Base-by-base conservation (phyloP, 2,329 filamentous ascomycete species). In the Apiospora malaysiana region DNA sequence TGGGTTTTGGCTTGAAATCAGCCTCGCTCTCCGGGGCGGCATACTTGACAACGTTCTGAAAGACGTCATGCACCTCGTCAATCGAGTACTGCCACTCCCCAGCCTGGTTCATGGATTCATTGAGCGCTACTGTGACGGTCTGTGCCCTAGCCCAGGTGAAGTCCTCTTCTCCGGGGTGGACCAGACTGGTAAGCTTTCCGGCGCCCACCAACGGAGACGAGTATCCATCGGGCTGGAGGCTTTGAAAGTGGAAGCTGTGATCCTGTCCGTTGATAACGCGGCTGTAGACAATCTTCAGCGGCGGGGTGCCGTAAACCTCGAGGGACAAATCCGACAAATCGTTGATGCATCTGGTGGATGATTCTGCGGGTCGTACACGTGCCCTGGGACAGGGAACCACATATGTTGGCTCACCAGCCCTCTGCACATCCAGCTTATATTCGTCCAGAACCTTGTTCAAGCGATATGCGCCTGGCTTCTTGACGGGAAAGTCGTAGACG, bases 251-350 rank as follows among this genome's bases (percentile, higher is more conserved):
- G 75, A 95, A 94, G 72, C 93, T 93, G 76, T 92, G 91, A 74
- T 97, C 91, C 74, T 93, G 92, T 72, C 91, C 90, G 76, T 98
- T 97, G 75, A 97, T 91, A 8, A 91, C 92, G 69, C 94, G 92
- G 77, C 94, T 96, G 82, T 99, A 99, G 76, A 94, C 93, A 76
- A 99, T 93, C 79, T 95, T 95, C 74, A 99, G 85, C 3, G 96
- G 96, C 2, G 97, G 94, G 0, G 94, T 97, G 23, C 96, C 96
- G 74, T 93, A 88, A 4, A 98, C 94, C 76, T 95, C 91, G 68
- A 99, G 85, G 23, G 91, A 89, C 65, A 98, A 85, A 77, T 97
- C 90, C 1, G 96, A 98, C 46, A 98, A 83, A 75, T 99, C 95
- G 69, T 93, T 94, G 69, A 92, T 90, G 80, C 96, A 99, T 77